These are phyloP conservation scores for Cornus controversa DNA, from an alignment of 148 eudicot species.

Conservation along the genomic window DNA sequence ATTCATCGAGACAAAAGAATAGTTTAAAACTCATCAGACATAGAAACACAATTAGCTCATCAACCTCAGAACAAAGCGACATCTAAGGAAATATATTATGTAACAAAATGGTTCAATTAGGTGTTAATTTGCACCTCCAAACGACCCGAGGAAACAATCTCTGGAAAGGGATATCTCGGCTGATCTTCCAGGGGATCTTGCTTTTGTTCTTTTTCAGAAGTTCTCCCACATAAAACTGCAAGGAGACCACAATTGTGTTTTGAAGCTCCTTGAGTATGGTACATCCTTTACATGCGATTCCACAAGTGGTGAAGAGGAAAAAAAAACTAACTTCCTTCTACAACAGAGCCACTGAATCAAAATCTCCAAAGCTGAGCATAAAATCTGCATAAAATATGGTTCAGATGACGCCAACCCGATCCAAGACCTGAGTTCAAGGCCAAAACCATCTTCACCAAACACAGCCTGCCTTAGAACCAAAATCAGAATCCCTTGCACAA, in stretches of 20 bases:
- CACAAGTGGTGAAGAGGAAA: neutral
- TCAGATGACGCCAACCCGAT: slow-evolving; percentile 9
- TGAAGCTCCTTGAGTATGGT: slow-evolving; percentile 62
- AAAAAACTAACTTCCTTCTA: neutral
- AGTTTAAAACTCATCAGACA: neutral
- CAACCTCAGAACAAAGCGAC: neutral
- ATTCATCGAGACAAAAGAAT: neutral
- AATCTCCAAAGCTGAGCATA: neutral
- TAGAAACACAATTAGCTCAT: neutral
- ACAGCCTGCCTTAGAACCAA: neutral
- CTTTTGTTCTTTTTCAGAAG: slow-evolving; percentile 26
- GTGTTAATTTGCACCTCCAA: slow-evolving; percentile 50
- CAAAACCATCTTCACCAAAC: slow-evolving; percentile 18
- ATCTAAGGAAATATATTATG: neutral
- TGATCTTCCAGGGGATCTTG: slow-evolving; percentile 27
- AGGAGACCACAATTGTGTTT: slow-evolving; percentile 70
- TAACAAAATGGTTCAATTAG: neutral
- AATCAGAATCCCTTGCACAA: slow-evolving; percentile 6
- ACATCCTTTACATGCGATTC: slow-evolving; percentile 34
- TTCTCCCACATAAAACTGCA: slow-evolving; percentile 54
- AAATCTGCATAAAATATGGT: neutral
- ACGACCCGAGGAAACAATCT: slow-evolving; percentile 64
- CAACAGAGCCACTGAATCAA: slow-evolving; percentile 10
- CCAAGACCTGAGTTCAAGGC: neutral
- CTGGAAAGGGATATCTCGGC: slow-evolving; percentile 57